These are phyloP conservation scores for Eutrema yunnanense DNA, from an alignment of 345 rosid genomes.

Conservation along the genomic window DNA sequence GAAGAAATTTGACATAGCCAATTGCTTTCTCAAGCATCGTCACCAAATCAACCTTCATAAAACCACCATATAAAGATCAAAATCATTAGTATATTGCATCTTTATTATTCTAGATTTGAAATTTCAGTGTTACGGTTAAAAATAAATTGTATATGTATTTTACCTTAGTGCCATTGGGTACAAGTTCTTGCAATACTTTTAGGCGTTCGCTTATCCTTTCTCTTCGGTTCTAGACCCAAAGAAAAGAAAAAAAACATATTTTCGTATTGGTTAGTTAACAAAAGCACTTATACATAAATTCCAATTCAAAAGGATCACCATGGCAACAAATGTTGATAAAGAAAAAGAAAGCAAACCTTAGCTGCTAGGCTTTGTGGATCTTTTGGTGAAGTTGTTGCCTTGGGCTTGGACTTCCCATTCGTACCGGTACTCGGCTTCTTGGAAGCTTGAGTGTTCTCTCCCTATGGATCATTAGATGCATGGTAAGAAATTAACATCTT, in stretches of 20 bases:
- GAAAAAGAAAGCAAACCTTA: constrained; percentile 45
- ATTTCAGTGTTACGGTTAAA: not conserved
- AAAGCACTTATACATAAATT: not conserved
- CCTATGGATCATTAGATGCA: constrained; percentile 64
- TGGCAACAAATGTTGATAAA: not conserved
- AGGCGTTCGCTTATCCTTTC: constrained; percentile 90
- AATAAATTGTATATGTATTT: not conserved
- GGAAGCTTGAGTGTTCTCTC: constrained; percentile 37
- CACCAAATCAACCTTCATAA: constrained; percentile 74
- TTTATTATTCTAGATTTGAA: not conserved
- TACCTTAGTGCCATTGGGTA: constrained; percentile 84
- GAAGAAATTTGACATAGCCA: constrained; percentile 91
- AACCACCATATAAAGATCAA: not conserved
- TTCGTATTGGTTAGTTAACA: not conserved
- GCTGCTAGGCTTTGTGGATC: constrained; percentile 95
- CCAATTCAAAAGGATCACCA: not conserved
- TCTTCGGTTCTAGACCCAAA: constrained; percentile 54
- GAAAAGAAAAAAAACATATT: not conserved
- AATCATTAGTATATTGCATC: not conserved
- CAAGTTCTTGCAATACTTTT: constrained; percentile 74
- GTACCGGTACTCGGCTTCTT: constrained; percentile 51
- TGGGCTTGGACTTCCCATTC: constrained; percentile 41
- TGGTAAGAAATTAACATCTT: constrained; percentile 54
- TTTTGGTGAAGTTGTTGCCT: constrained; percentile 47
- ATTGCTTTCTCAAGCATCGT: constrained; percentile 95